phyloP scores from a whole-genome alignment of 73 alveolate species.

The Effrenium voratum region DNA sequence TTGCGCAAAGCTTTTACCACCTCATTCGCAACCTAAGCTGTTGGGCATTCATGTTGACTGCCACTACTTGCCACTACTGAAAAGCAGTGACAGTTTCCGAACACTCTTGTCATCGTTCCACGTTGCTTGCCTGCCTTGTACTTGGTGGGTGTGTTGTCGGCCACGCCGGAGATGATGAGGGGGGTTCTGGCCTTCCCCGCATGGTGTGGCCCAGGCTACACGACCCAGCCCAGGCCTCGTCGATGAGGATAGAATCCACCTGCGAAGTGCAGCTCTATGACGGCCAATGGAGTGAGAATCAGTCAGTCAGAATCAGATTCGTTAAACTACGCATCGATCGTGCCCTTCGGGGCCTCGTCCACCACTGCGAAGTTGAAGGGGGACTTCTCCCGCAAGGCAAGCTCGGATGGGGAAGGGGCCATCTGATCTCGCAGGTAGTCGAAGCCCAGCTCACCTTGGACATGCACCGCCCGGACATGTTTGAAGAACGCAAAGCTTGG shows the following conservation, averaged over 20 bases:
- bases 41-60: no score
- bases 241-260: conserved; percentile 92
- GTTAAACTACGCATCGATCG: neutral
- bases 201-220: neutral
- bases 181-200: conserved; percentile 77
- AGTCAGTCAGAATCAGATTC: neutral
- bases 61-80: no score
- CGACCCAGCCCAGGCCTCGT: conserved; percentile 22
- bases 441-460: conserved; percentile 79
- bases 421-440: conserved; percentile 89
- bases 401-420: conserved; percentile 89
- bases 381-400: conserved; percentile 55
- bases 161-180: conserved; percentile 92
- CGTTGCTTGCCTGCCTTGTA: conserved; percentile 21
- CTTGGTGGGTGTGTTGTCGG: conserved; percentile 80
- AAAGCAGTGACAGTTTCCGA: no score
- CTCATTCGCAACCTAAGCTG: conserved; percentile 67
- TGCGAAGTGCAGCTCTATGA: neutral
- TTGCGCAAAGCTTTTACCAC: conserved; percentile 45
- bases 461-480: neutral
- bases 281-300: neutral
- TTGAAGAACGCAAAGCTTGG: neutral
- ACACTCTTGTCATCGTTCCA: no score
- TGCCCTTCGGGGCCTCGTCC: conserved; percentile 52
- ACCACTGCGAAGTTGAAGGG: conserved; percentile 93